These are phyloP conservation scores for Rhizopogon vesiculosus DNA, from an alignment of 768 basidiomycete species.

Conservation along the genomic window DNA sequence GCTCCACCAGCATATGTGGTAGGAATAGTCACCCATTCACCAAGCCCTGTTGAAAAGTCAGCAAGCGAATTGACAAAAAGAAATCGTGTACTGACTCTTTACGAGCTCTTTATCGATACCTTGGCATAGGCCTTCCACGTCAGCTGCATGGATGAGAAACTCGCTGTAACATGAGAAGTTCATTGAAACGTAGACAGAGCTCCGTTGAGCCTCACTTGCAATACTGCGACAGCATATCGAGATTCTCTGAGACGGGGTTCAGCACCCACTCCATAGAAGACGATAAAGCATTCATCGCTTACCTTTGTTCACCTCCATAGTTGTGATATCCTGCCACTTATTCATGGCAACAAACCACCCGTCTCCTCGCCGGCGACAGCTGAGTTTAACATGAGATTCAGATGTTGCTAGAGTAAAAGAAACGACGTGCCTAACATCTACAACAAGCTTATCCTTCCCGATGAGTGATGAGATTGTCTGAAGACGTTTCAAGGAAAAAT, in stretches of 20 bases:
- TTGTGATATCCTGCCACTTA: constrained; percentile 96
- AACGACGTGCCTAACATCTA: constrained; percentile 80
- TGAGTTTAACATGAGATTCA: constrained; percentile 24
- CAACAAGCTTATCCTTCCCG: constrained; percentile 84
- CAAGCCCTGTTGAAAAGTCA: constrained; percentile 53
- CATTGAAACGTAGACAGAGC: background rate
- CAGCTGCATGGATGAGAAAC: constrained; percentile 95
- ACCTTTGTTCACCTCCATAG: constrained; percentile 90
- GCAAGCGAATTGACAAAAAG: constrained; percentile 5
- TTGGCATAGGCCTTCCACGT: constrained; percentile 95
- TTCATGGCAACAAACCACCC: constrained; percentile 98
- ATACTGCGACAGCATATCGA: constrained; percentile 70
- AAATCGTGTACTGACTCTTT: constrained; percentile 44
- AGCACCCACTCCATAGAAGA: background rate
- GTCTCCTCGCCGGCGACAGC: constrained; percentile 73
- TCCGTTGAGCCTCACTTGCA: constrained; percentile 57
- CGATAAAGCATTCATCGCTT: background rate
- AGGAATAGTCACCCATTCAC: constrained; percentile 87
- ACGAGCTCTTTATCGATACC: constrained; percentile 94
- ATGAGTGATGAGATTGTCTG: constrained; percentile 54
- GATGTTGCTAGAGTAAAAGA: too few relatives aligned
- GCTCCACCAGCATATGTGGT: constrained; percentile 98
- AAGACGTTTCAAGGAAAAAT: constrained; percentile 74
- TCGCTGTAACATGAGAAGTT: constrained; percentile 51
- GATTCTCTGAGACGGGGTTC: constrained; percentile 47